Conservation (phyloP, 768 basidiomycete species). For the Mycena vitilis region DNA sequence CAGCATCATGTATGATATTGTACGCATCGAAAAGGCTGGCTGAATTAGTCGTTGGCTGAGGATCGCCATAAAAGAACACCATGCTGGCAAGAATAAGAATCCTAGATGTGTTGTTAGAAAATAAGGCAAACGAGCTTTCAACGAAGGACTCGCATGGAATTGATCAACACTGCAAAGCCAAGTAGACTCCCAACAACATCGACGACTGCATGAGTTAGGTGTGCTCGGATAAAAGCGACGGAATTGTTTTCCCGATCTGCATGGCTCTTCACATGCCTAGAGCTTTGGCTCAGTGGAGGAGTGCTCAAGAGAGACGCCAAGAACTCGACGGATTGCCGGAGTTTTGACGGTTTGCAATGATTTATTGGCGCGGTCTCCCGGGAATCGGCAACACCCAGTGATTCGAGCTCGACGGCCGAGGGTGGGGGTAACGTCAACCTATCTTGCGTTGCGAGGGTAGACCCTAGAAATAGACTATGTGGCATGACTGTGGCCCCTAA, state of each 20-base stretch:
- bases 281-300: constrained; percentile 48
- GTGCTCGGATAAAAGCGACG: constrained; percentile 65
- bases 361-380: constrained; percentile 31
- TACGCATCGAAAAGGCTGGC: constrained; percentile 90
- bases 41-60: constrained; percentile 48
- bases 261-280: constrained; percentile 57
- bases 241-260: constrained; percentile 68
- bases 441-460: constrained; percentile 86
- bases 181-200: constrained; percentile 81
- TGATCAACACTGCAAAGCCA: constrained; percentile 89
- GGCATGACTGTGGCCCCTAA: constrained; percentile 93
- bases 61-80: constrained; percentile 75
- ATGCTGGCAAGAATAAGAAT: constrained; percentile 87
- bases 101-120: constrained; percentile 48
- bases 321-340: constrained; percentile 40
- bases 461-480: constrained; percentile 89
- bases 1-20: constrained; percentile 69
- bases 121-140: not conserved
- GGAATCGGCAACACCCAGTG: constrained; percentile 34
- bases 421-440: constrained; percentile 56
- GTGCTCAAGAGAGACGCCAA: constrained; percentile 48
- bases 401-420: constrained; percentile 35
- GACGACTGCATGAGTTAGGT: constrained; percentile 72
- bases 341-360: not conserved
- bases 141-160: constrained; percentile 67